phyloP scores from a whole-genome alignment of 176 grass and related monocot genomes.

The Poa pratensis region DNA sequence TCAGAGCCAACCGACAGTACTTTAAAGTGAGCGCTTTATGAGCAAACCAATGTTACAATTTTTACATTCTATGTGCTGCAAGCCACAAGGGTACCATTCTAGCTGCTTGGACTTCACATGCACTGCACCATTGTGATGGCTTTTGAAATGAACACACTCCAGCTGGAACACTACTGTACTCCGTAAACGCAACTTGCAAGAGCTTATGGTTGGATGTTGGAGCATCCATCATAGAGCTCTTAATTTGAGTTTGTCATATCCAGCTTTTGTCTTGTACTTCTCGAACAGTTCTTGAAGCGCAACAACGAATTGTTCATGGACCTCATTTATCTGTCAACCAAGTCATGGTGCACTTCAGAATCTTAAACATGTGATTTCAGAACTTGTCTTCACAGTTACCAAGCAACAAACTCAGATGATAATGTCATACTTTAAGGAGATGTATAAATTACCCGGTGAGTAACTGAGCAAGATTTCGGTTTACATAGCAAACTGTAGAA shows the following conservation, averaged over 20 bases:
- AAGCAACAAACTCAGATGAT: neutral
- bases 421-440: neutral
- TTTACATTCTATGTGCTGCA: constrained; percentile 22
- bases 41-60: constrained; percentile 27
- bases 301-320: constrained; percentile 62
- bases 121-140: neutral
- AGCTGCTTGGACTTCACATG: neutral
- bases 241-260: constrained; percentile 65
- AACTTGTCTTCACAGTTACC: neutral
- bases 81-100: neutral
- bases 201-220: neutral
- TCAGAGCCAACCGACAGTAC: neutral
- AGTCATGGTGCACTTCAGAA: constrained; percentile 24
- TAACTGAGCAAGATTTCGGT: neutral
- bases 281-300: constrained; percentile 74
- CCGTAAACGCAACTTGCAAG: neutral
- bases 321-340: constrained; percentile 68
- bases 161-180: constrained; percentile 1
- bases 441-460: neutral
- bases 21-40: neutral
- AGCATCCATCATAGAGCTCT: constrained; percentile 63
- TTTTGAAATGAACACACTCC: neutral
- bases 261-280: constrained; percentile 74
- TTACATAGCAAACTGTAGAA: neutral
- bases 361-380: neutral